Percentiles rank a stretch among this genome's conserved stretches.
Conservation (phyloP, 2,329 filamentous ascomycete genomes). For the Cercospora zeae-maydis region DNA sequence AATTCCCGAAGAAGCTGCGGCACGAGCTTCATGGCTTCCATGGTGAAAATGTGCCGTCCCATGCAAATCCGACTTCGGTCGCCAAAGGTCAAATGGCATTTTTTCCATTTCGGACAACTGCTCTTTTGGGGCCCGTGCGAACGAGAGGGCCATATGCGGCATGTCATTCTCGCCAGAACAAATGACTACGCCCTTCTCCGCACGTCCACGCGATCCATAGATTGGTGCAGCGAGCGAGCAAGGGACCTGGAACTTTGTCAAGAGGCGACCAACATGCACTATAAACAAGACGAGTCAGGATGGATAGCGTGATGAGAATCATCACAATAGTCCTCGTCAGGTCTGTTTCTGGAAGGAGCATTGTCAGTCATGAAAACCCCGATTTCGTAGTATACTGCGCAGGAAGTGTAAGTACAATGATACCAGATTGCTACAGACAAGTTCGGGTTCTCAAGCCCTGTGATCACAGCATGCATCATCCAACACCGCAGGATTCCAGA, state of each 20-base stretch:
- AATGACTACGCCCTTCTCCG: constrained; percentile 1
- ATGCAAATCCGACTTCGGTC: constrained; percentile 36
- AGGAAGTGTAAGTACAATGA: background rate
- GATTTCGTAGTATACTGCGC: background rate
- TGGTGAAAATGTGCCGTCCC: constrained; percentile 29
- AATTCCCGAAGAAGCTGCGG: constrained; percentile 29
- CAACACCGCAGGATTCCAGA: background rate
- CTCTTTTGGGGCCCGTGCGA: constrained; percentile 68
- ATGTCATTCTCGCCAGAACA: background rate
- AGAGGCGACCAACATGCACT: background rate
- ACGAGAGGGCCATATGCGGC: constrained; percentile 63
- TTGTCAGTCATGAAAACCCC: background rate
- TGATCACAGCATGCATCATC: background rate
- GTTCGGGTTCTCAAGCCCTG: background rate
- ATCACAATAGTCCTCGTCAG: background rate
- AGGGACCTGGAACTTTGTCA: constrained; percentile 9
- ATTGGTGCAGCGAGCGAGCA: background rate
- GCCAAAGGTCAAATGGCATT: constrained; percentile 33
- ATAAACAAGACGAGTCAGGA: background rate
- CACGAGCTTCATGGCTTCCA: constrained; percentile 33
- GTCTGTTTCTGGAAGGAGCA: background rate
- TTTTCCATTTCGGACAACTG: constrained; percentile 44
- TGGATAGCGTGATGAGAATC: background rate
- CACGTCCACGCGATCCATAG: constrained; percentile 2
- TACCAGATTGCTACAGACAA: background rate